Base-by-base conservation (phyloP, 2,329 filamentous ascomycete genomes). In the Diaporthe ampelina region DNA sequence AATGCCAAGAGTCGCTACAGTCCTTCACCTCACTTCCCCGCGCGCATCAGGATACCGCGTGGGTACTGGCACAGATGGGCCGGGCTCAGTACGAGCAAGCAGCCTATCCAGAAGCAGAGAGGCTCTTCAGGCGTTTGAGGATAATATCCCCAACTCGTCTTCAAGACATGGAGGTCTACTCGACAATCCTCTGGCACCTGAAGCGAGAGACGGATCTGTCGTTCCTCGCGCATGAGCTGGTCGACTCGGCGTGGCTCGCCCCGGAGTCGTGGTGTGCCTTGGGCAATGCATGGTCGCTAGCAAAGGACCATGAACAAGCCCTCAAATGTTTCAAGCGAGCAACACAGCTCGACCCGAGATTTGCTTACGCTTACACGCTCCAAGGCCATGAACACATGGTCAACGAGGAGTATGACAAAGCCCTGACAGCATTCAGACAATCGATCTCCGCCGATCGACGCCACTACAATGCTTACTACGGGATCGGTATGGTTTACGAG, bases 401-500 rank as follows among this genome's bases (percentile, higher is more conserved):
- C 48, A 98, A 98, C 78, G 97, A 99, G 83, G 97, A 99, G 82
- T 98, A 97, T 80, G 96, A 98, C 81, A 98, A 98, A 82, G 97
- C 97, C 0, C 89, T 98, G 58, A 91, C 92, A 52, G 93, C 95
- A 2, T 99, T 98, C 83, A 91, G 97, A 45, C 91, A 93, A 70
- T 95, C 95, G 1, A 94, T 99, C 78, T 91, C 92, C 58, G 95
- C 94, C 0, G 95, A 99, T 80, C 91, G 90, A 72, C 92, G 96
- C 26, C 96, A 98, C 81, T 99, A 98, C 86, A 98, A 98, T 81
- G 97, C 96, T n/a, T 98, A 97, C 90, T 99, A 98, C 82, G 97
- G 97, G 78, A 91, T 94, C 73, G 92, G 91, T 40, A 88, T 90
- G 75, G 95, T 98, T 1, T 97, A 96, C 79, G 94, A 97, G 83